Evolutionary conservation across 495 filamentous ascomycete genomes (phyloP).

Genomic region (Aspergillus egyptiacus): DNA sequence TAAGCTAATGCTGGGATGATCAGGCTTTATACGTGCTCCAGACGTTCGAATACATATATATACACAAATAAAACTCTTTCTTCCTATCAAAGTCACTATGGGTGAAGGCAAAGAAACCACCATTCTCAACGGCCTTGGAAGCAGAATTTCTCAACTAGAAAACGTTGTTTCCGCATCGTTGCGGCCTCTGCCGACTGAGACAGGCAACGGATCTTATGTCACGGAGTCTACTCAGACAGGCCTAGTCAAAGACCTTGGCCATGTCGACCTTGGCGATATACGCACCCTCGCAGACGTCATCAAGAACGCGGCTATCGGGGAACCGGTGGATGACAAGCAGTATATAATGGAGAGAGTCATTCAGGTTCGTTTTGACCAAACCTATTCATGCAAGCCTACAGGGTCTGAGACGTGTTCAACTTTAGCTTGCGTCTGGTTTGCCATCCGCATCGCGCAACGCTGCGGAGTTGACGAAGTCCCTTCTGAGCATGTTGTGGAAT

Average conservation of each 20-base stretch:
- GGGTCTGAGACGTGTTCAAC: neutral
- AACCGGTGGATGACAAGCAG: conserved; percentile 78
- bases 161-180: conserved; percentile 52
- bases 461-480: conserved; percentile 49
- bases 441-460: conserved; percentile 49
- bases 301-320: conserved; percentile 68
- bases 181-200: conserved; percentile 57
- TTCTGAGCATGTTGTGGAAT: conserved; percentile 60
- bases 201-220: conserved; percentile 54
- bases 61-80: neutral
- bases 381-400: neutral
- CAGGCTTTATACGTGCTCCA: neutral
- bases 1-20: neutral
- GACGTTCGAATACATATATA: neutral
- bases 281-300: conserved; percentile 42
- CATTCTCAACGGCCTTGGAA: conserved; percentile 22
- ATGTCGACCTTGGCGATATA: conserved; percentile 37
- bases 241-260: conserved; percentile 32
- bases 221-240: conserved; percentile 28
- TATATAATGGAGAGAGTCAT: conserved; percentile 55
- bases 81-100: conserved; percentile 16
- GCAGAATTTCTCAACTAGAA: conserved; percentile 45
- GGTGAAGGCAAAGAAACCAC: conserved; percentile 13
- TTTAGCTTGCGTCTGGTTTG: conserved; percentile 38
- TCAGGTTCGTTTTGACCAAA: conserved; percentile 26